Percentiles rank a stretch among this genome's conserved stretches.
phyloP scores from a whole-genome alignment of 805 yeast species.

The Barnettozyma salicaria region DNA sequence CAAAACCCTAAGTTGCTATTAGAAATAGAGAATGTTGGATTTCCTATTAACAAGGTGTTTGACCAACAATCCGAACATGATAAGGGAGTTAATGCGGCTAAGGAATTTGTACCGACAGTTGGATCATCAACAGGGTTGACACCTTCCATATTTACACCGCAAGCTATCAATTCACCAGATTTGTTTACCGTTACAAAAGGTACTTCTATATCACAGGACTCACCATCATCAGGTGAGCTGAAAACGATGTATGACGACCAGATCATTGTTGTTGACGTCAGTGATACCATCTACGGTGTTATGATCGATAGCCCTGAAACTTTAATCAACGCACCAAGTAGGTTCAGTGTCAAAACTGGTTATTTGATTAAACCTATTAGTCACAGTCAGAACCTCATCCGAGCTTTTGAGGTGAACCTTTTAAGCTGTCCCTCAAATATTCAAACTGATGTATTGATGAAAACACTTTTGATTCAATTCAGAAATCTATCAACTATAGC shows the following conservation, averaged over 20 bases:
- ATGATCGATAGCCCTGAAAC: slow-evolving; percentile 58
- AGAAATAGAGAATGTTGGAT: slow-evolving; percentile 28
- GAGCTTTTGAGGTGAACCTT: slow-evolving; percentile 55
- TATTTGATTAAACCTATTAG: slow-evolving; percentile 44
- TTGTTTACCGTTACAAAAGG: slow-evolving; percentile 15
- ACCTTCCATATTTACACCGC: slow-evolving; percentile 26
- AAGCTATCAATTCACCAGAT: slow-evolving; percentile 25
- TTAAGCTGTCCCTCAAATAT: slow-evolving; percentile 70
- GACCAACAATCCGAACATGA: slow-evolving; percentile 19
- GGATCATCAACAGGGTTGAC: slow-evolving; percentile 26
- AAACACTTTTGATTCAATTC: slow-evolving; percentile 52
- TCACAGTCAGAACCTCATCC: slow-evolving; percentile 26
- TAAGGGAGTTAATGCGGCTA: slow-evolving; percentile 1
- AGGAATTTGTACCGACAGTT: slow-evolving; percentile 23
- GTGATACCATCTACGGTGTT: slow-evolving; percentile 49
- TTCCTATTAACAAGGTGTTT: slow-evolving; percentile 31
- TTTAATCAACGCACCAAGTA: slow-evolving; percentile 60
- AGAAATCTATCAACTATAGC: slow-evolving; percentile 43
- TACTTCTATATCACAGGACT: slow-evolving; percentile 13
- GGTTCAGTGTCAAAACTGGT: slow-evolving; percentile 68
- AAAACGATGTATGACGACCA: slow-evolving; percentile 7
- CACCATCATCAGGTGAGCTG: slow-evolving; percentile 12
- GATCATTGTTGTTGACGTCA: slow-evolving; percentile 38
- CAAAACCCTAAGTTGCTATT: slow-evolving; percentile 44
- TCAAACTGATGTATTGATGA: slow-evolving; percentile 48